Evolutionary conservation across 768 basidiomycete species (phyloP).

Genomic region (Phlebiopsis flavidoalba): DNA sequence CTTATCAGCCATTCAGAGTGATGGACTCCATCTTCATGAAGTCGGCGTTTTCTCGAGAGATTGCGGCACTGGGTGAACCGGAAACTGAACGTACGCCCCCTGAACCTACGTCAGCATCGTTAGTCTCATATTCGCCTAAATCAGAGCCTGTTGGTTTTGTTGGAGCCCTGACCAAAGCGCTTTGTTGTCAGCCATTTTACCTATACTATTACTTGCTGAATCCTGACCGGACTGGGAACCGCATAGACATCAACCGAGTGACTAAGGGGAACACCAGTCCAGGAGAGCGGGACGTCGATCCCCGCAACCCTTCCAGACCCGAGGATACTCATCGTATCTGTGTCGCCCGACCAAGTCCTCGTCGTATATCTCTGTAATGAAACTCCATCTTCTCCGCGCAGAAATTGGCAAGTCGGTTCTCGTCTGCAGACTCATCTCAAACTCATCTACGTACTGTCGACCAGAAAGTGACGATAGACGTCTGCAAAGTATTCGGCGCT

Average conservation of each 20-base stretch:
- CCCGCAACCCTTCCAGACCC: conserved; percentile 39
- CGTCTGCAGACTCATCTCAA: conserved; percentile 6
- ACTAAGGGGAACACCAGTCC: conserved; percentile 28
- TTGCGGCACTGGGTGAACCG: conserved; percentile 45
- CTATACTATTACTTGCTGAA: conserved; percentile 21
- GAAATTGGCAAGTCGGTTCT: conserved; percentile 64
- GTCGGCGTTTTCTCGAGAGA: conserved; percentile 52
- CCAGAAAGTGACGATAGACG: conserved; percentile 95
- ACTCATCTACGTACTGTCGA: not conserved
- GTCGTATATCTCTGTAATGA: conserved; percentile 98
- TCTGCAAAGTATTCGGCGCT: conserved; percentile 84
- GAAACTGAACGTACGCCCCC: conserved; percentile 46
- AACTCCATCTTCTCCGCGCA: conserved; percentile 98
- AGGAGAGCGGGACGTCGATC: conserved; percentile 22
- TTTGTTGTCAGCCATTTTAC: conserved; percentile 63
- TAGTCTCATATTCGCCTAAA: conserved; percentile 10
- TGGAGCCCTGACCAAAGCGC: conserved; percentile 83
- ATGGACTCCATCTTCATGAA: conserved; percentile 65
- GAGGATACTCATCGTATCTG: conserved; percentile 75
- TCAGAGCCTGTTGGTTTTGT: conserved; percentile 70
- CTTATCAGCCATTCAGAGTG: conserved; percentile 77
- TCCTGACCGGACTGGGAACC: conserved; percentile 28
- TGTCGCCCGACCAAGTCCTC: conserved; percentile 85
- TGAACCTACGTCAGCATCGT: not conserved
- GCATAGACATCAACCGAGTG: conserved; percentile 63